These are phyloP conservation scores for Dryadomyces quercivorus DNA, from an alignment of 2,329 filamentous ascomycete genomes.

Conservation along the genomic window DNA sequence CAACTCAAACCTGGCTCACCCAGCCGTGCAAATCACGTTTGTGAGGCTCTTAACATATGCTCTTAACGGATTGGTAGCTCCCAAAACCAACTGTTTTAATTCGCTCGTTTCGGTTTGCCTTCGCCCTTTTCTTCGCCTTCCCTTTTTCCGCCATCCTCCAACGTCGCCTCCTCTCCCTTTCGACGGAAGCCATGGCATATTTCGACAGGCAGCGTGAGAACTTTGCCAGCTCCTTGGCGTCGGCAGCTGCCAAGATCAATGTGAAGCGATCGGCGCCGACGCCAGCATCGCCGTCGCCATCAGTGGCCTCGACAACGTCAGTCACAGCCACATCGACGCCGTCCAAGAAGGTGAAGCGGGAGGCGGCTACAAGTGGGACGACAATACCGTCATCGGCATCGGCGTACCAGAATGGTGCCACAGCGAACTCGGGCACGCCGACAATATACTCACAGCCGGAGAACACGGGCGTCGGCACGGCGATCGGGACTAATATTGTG, in stretches of 20 bases:
- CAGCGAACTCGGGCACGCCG: slow-evolving; percentile 15
- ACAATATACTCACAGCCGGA: slow-evolving; percentile 65
- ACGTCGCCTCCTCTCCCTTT: not conserved
- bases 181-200: slow-evolving; percentile 28
- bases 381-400: not conserved
- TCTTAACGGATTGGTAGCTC: too few species aligned
- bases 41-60: too few species aligned
- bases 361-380: slow-evolving; percentile 19
- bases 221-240: slow-evolving; percentile 49
- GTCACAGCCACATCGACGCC: slow-evolving; percentile 47
- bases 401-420: not conserved
- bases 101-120: too few species aligned
- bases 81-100: too few species aligned
- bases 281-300: slow-evolving; percentile 52
- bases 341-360: slow-evolving; percentile 50
- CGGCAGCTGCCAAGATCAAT: slow-evolving; percentile 51
- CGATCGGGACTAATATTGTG: slow-evolving; percentile 77
- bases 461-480: slow-evolving; percentile 62
- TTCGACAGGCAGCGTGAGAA: slow-evolving; percentile 53
- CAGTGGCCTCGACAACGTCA: slow-evolving; percentile 34
- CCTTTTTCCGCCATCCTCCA: too few species aligned
- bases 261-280: slow-evolving; percentile 31
- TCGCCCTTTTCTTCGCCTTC: too few species aligned
- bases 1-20: too few species aligned
- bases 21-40: too few species aligned